Evolutionary conservation across 2,329 filamentous ascomycete species (phyloP).

Genomic region (Trichoderma sp.): DNA sequence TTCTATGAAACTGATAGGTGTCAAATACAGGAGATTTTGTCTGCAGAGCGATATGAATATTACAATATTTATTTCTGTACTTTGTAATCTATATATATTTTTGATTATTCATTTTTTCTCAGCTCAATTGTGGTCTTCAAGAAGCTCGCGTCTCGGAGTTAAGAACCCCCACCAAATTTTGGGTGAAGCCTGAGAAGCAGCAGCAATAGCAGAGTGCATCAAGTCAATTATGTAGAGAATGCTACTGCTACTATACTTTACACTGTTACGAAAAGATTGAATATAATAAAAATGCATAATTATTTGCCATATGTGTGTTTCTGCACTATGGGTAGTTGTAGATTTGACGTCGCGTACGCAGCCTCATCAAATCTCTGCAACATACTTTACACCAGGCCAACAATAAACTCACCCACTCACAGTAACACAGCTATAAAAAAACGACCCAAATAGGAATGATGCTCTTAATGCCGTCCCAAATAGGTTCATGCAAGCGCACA

Average conservation of each 20-base stretch:
- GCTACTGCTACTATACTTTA: background rate
- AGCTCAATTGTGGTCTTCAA: background rate
- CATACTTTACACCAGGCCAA: background rate
- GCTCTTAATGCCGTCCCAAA: no score
- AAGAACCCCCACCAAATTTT: background rate
- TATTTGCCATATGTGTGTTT: background rate
- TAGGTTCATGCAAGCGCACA: no score
- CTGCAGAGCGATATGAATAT: background rate
- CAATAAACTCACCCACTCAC: background rate
- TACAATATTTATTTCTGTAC: background rate
- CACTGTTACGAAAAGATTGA: background rate
- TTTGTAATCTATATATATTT: background rate
- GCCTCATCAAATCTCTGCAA: background rate
- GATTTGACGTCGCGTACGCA: background rate
- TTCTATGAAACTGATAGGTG: background rate
- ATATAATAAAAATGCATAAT: background rate
- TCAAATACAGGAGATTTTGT: background rate
- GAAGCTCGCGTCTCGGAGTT: slow-evolving; percentile 1
- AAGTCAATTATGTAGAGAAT: no score
- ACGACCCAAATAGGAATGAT: background rate
- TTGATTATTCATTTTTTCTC: background rate
- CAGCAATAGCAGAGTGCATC: background rate
- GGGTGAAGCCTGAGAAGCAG: background rate
- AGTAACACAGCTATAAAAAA: background rate
- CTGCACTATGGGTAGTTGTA: background rate